Base-by-base conservation (phyloP, 208 protist genomes). In the Crithidia bombi region DNA sequence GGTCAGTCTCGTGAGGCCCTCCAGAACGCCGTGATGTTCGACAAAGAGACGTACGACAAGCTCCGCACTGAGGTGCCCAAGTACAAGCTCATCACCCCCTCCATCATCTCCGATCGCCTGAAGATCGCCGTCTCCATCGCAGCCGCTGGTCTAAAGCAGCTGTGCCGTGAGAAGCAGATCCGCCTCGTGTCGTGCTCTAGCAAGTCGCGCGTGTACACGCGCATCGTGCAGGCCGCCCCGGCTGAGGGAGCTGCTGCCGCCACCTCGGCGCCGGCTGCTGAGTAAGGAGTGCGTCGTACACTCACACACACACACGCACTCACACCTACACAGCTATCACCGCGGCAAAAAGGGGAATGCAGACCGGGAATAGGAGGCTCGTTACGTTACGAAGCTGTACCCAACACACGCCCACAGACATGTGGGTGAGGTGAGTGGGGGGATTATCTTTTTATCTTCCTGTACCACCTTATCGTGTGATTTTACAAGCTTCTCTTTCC, bases 11-110 rank as follows among this genome's bases (percentile, higher is more conserved):
- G 90, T 55, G 93, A 97, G 87, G 86, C 89, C 19, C 84, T 96
- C 32, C 83, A 96, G 78, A 96, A 96, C 80, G 91, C 90, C 70
- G 91, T 96, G 59, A 88, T 96, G 76, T 96, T 95, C 76, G 91
- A 96, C 75, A 94, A 93, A 79, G 87, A 93, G 28, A 91, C 90
- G 41, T 71, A 83, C 73, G 86, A 89, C 65, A 91, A 93, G 76
- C 83, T 97, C 43, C 65, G 83, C 69, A 91, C 63, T 46, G 90
- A 96, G 72, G 93, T 97, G 32, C 91, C 93, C 67, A 97, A 96
- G 84, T 93, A 92, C 82, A 96, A 95, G 74, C 73, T 95, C 51
- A 97, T 97, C 85, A 97, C 93, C 59, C 83, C 89, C 14, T 85
- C 88, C 44, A 89, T 94, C 77, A 89, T 97, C 65, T 93, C 87